Base-by-base conservation (phyloP, 352 stramenopile species). In the Pythium aristosporum region DNA sequence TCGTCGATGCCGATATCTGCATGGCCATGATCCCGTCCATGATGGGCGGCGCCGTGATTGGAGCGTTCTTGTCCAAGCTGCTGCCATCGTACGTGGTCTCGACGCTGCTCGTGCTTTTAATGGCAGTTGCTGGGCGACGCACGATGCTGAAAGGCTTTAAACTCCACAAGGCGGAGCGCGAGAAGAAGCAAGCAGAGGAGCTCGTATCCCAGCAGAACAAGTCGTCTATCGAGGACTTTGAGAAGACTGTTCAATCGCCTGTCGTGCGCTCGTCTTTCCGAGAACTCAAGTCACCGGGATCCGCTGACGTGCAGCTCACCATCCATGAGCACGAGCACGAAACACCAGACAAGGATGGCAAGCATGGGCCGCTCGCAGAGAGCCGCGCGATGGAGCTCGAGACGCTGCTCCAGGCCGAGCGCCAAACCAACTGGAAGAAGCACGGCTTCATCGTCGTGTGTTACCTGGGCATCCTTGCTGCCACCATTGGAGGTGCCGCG, bases 11-110 rank as follows among this genome's bases (percentile, higher is more conserved):
- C 8, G 77, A 88, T 37, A 66, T 89, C 10, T 74, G 69, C 10
- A 58, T 88, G 20, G 75, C 72, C 28, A 89, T 87, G 76, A 85
- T 89, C 56, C 80, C 80, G 47, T 68, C 79, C 21, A 79, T 88
- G 51, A 85, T 88, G 43, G 78, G 75, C 20, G 76, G 78, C 12
- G 76, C 79, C 0, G 70, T 89, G 41, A 57, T 89, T 15, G 80
- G 80, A 2, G 74, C 80, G 16, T 65, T 88, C 42, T 57, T 88
- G 20, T 79, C 76, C 57, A 89, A 84, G 51, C 61, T 89, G 50
- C 62, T 89, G 42, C 80, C 79, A 30, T 79, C 73, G 15, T 88
- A 89, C 63, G 30, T 88, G 16, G 68, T 87, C 48, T 88, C 78
- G 36, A 62, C 87, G 13, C 67, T 89, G 8, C 77, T 89, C 18